phyloP scores from a whole-genome alignment of 768 basidiomycete species.

The Naganishia onofrii region DNA sequence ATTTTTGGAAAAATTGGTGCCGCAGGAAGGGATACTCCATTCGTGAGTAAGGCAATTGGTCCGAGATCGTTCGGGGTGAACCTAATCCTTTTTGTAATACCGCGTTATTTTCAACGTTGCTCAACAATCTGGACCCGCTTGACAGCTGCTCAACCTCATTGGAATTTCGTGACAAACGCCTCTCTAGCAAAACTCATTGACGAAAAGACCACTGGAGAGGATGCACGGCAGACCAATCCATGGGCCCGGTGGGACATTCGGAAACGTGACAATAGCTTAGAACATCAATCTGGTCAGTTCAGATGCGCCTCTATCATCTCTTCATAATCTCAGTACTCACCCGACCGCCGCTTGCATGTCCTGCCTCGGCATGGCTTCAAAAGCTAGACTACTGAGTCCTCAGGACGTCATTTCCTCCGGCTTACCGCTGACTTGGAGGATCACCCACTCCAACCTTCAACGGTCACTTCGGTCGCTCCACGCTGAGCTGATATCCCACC shows the following conservation, averaged over 20 bases:
- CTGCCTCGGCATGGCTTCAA: too few relatives aligned
- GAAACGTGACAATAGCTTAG: too few relatives aligned
- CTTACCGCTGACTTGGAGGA: neutral
- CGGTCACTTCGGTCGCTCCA: too few relatives aligned
- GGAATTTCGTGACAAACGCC: neutral
- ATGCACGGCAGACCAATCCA: neutral
- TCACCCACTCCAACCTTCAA: neutral
- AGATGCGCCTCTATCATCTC: neutral
- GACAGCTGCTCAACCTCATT: neutral
- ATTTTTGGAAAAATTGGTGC: slow-evolving; percentile 18
- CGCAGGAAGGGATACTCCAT: neutral
- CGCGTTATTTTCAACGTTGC: neutral
- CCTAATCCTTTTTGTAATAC: too few relatives aligned
- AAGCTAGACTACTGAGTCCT: neutral
- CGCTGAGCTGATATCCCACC: too few relatives aligned
- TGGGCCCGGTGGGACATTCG: neutral
- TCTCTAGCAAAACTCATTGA: neutral
- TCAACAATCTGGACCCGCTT: neutral
- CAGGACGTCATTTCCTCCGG: neutral
- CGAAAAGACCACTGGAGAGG: too few relatives aligned
- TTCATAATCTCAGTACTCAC: neutral
- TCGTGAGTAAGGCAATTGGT: too few relatives aligned
- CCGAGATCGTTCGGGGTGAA: too few relatives aligned
- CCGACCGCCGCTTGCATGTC: too few relatives aligned
- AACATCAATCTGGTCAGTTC: neutral